phyloP scores from a whole-genome alignment of 2,329 filamentous ascomycete species.

The Phaeoacremonium minimum region DNA sequence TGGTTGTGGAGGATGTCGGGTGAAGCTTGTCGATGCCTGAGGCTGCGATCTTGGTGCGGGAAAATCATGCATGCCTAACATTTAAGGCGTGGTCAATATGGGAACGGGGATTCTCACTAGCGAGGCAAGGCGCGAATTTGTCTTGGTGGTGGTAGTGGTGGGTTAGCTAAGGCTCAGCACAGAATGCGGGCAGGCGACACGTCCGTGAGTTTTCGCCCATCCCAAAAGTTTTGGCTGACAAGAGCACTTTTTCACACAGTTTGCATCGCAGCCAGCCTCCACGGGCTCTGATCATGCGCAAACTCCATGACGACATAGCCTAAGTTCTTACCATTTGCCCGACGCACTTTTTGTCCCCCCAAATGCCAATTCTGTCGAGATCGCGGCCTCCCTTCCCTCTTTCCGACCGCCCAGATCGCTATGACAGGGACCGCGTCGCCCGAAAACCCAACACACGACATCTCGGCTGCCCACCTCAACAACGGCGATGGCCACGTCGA shows the following conservation, averaged over 20 bases:
- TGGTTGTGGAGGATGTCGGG: conserved; percentile 21
- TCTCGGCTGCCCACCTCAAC: conserved; percentile 18
- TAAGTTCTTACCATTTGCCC: conserved; percentile 41
- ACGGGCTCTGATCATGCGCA: conserved; percentile 50
- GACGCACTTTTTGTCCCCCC: conserved; percentile 51
- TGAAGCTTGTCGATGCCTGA: conserved; percentile 26
- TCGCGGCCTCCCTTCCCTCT: conserved; percentile 43
- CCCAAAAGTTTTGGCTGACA: conserved; percentile 46
- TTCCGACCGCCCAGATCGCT: conserved; percentile 36
- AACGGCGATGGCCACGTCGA: conserved; percentile 14
- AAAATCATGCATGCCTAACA: too few species aligned
- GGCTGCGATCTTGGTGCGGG: conserved; percentile 14
- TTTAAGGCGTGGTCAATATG: too few species aligned
- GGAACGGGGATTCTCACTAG: too few species aligned
- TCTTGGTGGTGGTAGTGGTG: too few species aligned
- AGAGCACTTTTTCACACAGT: conserved; percentile 35
- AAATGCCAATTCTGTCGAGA: conserved; percentile 56
- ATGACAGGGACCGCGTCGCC: conserved; percentile 60
- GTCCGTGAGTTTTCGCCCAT: conserved; percentile 27
- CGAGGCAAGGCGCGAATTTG: too few species aligned
- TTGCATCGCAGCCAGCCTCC: conserved; percentile 39
- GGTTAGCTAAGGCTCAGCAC: too few species aligned
- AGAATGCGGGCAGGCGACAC: conserved; percentile 6
- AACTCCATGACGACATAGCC: conserved; percentile 40
- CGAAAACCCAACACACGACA: conserved; percentile 34